A percentile compares a stretch with the other conserved stretches of the same genome.
phyloP scores from a whole-genome alignment of 1,284 basidiomycete genomes.

The Ustilago trichophora region DNA sequence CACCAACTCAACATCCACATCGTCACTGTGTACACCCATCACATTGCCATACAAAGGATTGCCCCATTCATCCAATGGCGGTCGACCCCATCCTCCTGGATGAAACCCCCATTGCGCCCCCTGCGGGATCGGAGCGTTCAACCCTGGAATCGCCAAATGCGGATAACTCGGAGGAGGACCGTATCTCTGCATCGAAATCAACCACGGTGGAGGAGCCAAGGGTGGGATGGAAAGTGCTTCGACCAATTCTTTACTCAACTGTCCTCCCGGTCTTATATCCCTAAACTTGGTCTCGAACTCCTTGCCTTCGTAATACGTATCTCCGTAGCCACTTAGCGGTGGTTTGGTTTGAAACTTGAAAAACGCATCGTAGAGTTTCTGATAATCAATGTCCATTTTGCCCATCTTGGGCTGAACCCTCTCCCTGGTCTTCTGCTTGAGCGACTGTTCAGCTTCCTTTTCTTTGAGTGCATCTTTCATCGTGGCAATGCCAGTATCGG shows the following conservation, averaged over 20 bases:
- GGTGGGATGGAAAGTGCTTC: slow-evolving; percentile 98
- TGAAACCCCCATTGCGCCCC: slow-evolving; percentile 99
- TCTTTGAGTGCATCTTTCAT: slow-evolving; percentile 97
- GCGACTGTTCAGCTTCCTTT: slow-evolving; percentile 91
- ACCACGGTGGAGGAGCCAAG: slow-evolving; percentile 95
- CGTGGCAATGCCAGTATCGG: slow-evolving; percentile 96
- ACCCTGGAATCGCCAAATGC: slow-evolving; percentile 90
- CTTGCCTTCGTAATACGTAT: slow-evolving; percentile 94
- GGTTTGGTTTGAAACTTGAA: slow-evolving; percentile 88
- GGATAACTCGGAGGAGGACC: slow-evolving; percentile 98
- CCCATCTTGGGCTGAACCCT: slow-evolving; percentile 99
- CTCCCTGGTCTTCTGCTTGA: slow-evolving; percentile 86
- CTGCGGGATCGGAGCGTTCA: slow-evolving; percentile 96
- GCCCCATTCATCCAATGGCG: slow-evolving; percentile 97
- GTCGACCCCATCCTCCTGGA: slow-evolving; percentile 99
- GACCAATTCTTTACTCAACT: slow-evolving; percentile 93
- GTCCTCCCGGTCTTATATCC: slow-evolving; percentile 94
- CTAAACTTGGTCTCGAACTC: slow-evolving; percentile 96
- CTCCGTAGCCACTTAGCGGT: slow-evolving; percentile 49
- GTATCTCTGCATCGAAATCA: slow-evolving; percentile 98
- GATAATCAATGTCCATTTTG: slow-evolving; percentile 99
- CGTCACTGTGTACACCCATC: slow-evolving; percentile 72
- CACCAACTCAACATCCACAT: slow-evolving; percentile 14
- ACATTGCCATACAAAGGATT: slow-evolving; percentile 96
- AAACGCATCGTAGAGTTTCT: slow-evolving; percentile 98